A percentile compares a stretch with the other conserved stretches of the same genome.
phyloP scores from a whole-genome alignment of 202 grass and related monocot species.

The Alloteropsis angusta region DNA sequence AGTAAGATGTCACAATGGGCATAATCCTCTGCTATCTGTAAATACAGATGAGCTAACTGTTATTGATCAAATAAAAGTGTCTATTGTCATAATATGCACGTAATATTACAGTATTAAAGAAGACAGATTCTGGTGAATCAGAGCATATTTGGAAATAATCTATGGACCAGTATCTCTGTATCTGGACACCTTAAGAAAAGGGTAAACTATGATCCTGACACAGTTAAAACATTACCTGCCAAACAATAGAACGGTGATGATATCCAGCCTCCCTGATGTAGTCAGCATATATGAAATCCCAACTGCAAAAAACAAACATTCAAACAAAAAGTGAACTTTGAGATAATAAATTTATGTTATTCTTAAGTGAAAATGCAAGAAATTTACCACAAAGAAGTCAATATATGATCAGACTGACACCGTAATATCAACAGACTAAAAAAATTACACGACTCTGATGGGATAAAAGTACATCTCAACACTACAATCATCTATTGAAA shows the following conservation, averaged over 20 bases:
- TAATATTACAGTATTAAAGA: neutral
- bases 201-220: neutral
- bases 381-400: neutral
- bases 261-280: slow-evolving; percentile 64
- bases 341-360: neutral
- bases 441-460: neutral
- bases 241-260: slow-evolving; percentile 78
- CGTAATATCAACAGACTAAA: neutral
- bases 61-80: neutral
- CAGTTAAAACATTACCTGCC: slow-evolving; percentile 48
- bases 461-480: neutral
- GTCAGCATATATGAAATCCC: slow-evolving; percentile 94
- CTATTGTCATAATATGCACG: neutral
- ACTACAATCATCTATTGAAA: neutral
- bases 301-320: slow-evolving; percentile 34
- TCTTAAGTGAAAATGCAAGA: neutral
- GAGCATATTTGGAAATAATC: neutral
- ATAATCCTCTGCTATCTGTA: slow-evolving; percentile 92
- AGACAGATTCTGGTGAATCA: neutral
- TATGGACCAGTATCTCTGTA: neutral
- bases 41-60: neutral
- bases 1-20: slow-evolving; percentile 73
- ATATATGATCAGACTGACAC: neutral
- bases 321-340: neutral
- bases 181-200: neutral